Percentiles rank a stretch among this genome's conserved stretches.
Evolutionary conservation across 2,329 filamentous ascomycete genomes (phyloP).

Genomic region (Mycosphaerella sp.): DNA sequence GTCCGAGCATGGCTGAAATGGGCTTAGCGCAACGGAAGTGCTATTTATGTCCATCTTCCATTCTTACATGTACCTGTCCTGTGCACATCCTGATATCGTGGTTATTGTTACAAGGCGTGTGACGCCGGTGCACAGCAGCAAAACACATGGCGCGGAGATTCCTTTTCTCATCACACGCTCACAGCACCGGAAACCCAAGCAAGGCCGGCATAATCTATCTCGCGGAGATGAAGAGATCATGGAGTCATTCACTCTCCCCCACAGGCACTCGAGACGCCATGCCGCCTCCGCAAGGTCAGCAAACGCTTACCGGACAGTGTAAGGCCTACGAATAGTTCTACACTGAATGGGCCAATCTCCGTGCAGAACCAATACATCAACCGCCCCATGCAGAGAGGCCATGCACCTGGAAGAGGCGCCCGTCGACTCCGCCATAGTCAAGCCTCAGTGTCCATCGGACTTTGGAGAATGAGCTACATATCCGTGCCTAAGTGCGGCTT

Average conservation of each 20-base stretch:
- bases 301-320: not conserved
- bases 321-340: not conserved
- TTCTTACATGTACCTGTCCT: not conserved
- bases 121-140: not conserved
- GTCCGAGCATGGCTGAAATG: too few relatives aligned
- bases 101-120: not conserved
- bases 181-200: not conserved
- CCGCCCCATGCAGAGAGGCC: not conserved
- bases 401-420: not conserved
- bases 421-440: not conserved
- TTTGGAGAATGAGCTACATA: constrained; percentile 12
- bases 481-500: constrained; percentile 13
- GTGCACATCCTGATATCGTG: not conserved
- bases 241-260: too few relatives aligned
- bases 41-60: not conserved
- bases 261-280: not conserved
- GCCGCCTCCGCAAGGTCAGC: not conserved
- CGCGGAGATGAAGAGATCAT: not conserved
- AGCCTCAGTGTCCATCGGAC: constrained; percentile 17
- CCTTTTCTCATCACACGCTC: not conserved
- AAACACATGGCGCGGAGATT: not conserved
- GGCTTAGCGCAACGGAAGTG: not conserved
- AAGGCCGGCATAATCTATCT: not conserved
- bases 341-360: not conserved
- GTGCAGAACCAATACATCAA: not conserved